These are phyloP conservation scores for Spathaspora boniae DNA, from an alignment of 805 yeast species.

Conservation along the genomic window DNA sequence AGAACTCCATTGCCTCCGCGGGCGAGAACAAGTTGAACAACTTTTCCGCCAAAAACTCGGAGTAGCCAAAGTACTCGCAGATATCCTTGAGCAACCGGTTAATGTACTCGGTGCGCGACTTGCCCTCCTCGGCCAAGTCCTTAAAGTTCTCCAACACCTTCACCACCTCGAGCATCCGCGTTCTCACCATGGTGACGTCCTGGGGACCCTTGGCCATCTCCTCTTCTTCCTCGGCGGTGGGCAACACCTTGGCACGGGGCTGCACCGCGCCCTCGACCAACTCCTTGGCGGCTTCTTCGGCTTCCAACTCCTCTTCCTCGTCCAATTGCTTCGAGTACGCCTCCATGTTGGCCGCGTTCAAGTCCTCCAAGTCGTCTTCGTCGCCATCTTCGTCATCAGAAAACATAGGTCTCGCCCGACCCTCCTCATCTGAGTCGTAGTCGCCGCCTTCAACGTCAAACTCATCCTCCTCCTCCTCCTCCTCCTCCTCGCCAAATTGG, in stretches of 20 bases:
- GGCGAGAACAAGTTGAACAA: slow-evolving; percentile 89
- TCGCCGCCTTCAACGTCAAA: slow-evolving; percentile 28
- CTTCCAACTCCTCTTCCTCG: slow-evolving; percentile 47
- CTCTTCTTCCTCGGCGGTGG: slow-evolving; percentile 63
- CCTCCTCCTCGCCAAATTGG: slow-evolving; percentile 30
- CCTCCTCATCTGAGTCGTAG: slow-evolving; percentile 62
- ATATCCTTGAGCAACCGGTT: slow-evolving; percentile 80
- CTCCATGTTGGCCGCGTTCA: slow-evolving; percentile 83
- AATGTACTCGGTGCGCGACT: slow-evolving; percentile 78
- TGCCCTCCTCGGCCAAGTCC: slow-evolving; percentile 78
- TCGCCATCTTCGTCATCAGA: slow-evolving; percentile 69
- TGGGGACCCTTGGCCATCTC: slow-evolving; percentile 54
- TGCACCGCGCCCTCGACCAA: slow-evolving; percentile 55
- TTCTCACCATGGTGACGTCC: slow-evolving; percentile 79
- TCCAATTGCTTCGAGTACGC: slow-evolving; percentile 67
- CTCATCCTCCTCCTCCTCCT: slow-evolving; percentile 42
- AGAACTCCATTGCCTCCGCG: slow-evolving; percentile 95
- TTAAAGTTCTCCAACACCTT: slow-evolving; percentile 91
- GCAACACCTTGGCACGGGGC: slow-evolving; percentile 76
- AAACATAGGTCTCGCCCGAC: slow-evolving; percentile 65
- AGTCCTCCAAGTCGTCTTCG: slow-evolving; percentile 54
- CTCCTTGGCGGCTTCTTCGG: slow-evolving; percentile 49
- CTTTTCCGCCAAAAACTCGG: slow-evolving; percentile 89
- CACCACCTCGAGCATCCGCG: slow-evolving; percentile 93
- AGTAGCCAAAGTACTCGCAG: slow-evolving; percentile 90